Evolutionary conservation across 192 early-diverging fungal genomes (phyloP).

Genomic region (Backusella australiensis): DNA sequence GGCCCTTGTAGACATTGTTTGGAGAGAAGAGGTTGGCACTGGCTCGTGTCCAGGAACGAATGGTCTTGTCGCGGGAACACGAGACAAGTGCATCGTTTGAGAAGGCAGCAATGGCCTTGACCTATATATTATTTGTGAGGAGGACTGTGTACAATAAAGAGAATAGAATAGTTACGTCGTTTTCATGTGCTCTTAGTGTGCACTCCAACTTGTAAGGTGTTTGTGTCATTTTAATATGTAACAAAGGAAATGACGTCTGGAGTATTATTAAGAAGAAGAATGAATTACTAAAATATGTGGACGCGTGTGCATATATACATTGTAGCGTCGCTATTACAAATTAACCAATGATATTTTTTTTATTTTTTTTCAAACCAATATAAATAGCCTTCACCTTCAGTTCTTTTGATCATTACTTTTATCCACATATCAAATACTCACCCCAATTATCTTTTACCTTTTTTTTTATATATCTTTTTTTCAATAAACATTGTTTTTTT

Average conservation of each 20-base stretch:
- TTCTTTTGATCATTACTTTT: too few species aligned
- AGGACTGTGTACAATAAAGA: neutral
- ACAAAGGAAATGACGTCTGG: neutral
- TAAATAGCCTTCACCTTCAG: too few species aligned
- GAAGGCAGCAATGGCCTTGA: constrained; percentile 62
- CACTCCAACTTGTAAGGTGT: neutral
- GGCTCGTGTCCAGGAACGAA: constrained; percentile 68
- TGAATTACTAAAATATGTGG: neutral
- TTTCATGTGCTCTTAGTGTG: constrained; percentile 4
- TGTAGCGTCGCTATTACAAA: too few species aligned
- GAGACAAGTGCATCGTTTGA: constrained; percentile 62
- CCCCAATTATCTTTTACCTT: too few species aligned
- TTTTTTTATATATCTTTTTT: too few species aligned
- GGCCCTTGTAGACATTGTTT: constrained; percentile 56
- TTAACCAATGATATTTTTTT: too few species aligned
- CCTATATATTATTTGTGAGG: constrained; percentile 39
- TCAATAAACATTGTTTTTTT: too few species aligned
- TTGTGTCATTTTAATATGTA: neutral
- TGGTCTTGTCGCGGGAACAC: constrained; percentile 74
- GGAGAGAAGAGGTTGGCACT: constrained; percentile 49
- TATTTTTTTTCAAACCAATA: too few species aligned
- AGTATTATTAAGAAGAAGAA: neutral
- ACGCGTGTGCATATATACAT: neutral
- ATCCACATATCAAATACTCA: too few species aligned
- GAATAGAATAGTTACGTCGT: neutral